These are phyloP conservation scores for Dissophora ornata DNA, from an alignment of 192 early-diverging fungal genomes.

Conservation along the genomic window DNA sequence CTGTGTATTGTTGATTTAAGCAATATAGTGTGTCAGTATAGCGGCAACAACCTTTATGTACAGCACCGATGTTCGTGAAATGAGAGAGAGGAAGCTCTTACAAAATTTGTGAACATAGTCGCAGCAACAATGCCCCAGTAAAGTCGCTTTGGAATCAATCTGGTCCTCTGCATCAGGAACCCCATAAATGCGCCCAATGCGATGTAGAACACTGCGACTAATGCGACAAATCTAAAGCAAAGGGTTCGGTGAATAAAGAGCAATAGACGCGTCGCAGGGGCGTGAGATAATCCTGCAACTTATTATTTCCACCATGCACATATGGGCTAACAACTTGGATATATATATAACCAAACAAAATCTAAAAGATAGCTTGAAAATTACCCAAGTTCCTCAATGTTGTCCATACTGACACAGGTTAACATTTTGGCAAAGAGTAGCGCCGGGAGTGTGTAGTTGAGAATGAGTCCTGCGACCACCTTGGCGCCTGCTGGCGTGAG, in stretches of 20 bases:
- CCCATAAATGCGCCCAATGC: constrained; percentile 25
- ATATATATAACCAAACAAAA: neutral
- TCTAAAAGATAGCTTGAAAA: neutral
- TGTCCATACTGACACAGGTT: constrained; percentile 24
- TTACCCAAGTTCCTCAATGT: constrained; percentile 32
- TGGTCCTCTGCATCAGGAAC: constrained; percentile 27
- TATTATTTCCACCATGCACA: too few species aligned
- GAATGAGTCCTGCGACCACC: constrained; percentile 39
- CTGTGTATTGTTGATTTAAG: neutral
- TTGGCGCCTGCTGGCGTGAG: constrained; percentile 43
- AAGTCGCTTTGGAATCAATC: constrained; percentile 34
- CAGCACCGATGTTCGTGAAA: too few species aligned
- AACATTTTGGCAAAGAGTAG: constrained; percentile 52
- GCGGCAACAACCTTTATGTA: too few species aligned
- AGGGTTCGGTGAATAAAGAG: too few species aligned
- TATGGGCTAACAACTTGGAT: too few species aligned
- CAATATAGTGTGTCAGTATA: too few species aligned
- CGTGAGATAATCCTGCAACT: too few species aligned
- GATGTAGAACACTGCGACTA: constrained; percentile 19
- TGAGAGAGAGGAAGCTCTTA: constrained; percentile 14
- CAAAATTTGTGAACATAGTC: constrained; percentile 51
- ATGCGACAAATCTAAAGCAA: constrained; percentile 17
- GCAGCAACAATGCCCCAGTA: constrained; percentile 45
- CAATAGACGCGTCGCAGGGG: too few species aligned
- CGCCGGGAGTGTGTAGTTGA: constrained; percentile 46